Evolutionary conservation across 306 rosid species (phyloP).

Genomic region (Arachis hypogaea): DNA sequence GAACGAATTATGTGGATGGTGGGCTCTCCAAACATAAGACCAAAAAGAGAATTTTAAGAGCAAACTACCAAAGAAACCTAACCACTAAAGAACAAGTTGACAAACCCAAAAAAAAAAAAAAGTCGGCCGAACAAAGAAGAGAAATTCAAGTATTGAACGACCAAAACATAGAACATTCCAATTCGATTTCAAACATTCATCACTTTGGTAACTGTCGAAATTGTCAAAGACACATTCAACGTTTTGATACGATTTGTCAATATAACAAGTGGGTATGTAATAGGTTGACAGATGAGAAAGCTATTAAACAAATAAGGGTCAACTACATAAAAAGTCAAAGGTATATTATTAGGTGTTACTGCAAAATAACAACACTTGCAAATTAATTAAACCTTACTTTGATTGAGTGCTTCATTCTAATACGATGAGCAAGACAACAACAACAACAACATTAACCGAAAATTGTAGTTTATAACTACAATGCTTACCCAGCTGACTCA

Average conservation of each 20-base stretch:
- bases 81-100: neutral
- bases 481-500: conserved; percentile 26
- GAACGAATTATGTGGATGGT: neutral
- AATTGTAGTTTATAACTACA: conserved; percentile 3
- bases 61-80: neutral
- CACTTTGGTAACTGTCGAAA: neutral
- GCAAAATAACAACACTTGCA: conserved; percentile 5
- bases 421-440: conserved; percentile 22
- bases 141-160: neutral
- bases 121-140: too few species aligned
- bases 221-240: neutral
- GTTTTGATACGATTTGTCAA: neutral
- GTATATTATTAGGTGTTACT: conserved; percentile 7
- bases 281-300: neutral
- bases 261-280: conserved; percentile 7
- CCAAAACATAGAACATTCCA: neutral
- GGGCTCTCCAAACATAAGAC: neutral
- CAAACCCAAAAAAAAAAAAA: neutral
- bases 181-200: neutral
- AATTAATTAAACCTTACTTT: neutral
- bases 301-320: conserved; percentile 13
- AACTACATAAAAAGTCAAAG: conserved; percentile 16
- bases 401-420: conserved; percentile 29
- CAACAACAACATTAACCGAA: neutral
- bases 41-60: neutral